Evolutionary conservation across 345 rosid genomes (phyloP).

Genomic region (Eucalyptus brandiana): DNA sequence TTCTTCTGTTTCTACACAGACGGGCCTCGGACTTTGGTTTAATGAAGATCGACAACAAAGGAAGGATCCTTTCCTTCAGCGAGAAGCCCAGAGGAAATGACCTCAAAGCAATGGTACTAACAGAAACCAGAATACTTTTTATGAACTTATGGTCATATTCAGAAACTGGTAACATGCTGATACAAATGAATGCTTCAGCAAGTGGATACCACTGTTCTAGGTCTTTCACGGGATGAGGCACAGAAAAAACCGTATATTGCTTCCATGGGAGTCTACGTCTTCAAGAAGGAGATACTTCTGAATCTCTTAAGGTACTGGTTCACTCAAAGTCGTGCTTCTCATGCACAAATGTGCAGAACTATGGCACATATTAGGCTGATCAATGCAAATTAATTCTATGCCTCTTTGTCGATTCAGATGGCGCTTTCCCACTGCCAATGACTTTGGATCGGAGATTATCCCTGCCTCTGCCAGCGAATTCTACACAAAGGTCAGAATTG

Average conservation of each 20-base stretch:
- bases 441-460: conserved; percentile 92
- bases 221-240: conserved; percentile 76
- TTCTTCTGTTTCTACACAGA: conserved; percentile 28
- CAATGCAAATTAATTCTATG: background rate
- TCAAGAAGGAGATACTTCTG: conserved; percentile 90
- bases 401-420: conserved; percentile 35
- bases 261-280: conserved; percentile 93
- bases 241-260: conserved; percentile 88
- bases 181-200: conserved; percentile 20
- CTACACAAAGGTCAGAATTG: conserved; percentile 38
- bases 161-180: background rate
- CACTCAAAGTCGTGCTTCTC: background rate
- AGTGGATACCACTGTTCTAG: conserved; percentile 81
- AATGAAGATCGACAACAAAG: conserved; percentile 89
- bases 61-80: conserved; percentile 71
- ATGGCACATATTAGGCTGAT: background rate
- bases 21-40: conserved; percentile 98
- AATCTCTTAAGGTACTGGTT: conserved; percentile 78
- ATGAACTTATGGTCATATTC: background rate
- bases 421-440: conserved; percentile 98
- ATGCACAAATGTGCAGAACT: background rate
- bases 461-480: conserved; percentile 86
- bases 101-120: conserved; percentile 71
- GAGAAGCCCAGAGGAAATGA: conserved; percentile 86
- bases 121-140: background rate